Evolutionary conservation across 176 grass and related monocot genomes (phyloP).

Genomic region (Carex scoparia): DNA sequence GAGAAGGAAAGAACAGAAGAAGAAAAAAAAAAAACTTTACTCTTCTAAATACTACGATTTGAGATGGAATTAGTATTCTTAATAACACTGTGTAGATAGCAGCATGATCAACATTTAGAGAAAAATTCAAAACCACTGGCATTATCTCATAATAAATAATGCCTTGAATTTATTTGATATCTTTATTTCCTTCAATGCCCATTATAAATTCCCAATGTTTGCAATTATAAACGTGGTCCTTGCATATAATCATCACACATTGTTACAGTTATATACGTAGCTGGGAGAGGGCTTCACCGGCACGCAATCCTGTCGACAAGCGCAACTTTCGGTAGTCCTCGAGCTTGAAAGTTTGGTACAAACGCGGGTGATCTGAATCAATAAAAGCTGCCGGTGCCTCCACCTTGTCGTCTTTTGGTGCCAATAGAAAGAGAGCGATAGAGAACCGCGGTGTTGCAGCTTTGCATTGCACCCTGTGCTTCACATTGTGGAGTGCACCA

Average conservation of each 20-base stretch:
- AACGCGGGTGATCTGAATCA: conserved; percentile 37
- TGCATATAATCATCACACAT: not conserved
- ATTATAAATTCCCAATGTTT: too few relatives aligned
- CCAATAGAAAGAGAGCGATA: conserved; percentile 72
- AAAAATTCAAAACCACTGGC: not conserved
- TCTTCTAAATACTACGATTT: not conserved
- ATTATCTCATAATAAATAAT: not conserved
- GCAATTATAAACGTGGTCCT: not conserved
- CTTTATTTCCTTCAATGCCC: not conserved
- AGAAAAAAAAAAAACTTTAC: not conserved
- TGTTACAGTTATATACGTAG: not conserved
- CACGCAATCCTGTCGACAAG: conserved; percentile 40
- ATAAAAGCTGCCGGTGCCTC: conserved; percentile 47
- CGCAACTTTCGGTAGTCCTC: conserved; percentile 54
- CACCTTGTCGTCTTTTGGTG: conserved; percentile 65
- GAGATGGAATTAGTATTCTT: not conserved
- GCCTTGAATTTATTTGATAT: not conserved
- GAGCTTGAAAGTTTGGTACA: conserved; percentile 53
- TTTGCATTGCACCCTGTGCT: conserved; percentile 70
- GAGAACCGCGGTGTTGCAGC: conserved; percentile 57
- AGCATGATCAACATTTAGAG: not conserved
- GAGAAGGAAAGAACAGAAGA: not conserved
- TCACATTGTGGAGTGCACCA: conserved; percentile 63
- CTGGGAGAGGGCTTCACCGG: conserved; percentile 56
- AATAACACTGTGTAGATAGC: not conserved